These are phyloP conservation scores for Colletotrichum sp. DNA, from an alignment of 2,329 filamentous ascomycete genomes.

Conservation along the genomic window DNA sequence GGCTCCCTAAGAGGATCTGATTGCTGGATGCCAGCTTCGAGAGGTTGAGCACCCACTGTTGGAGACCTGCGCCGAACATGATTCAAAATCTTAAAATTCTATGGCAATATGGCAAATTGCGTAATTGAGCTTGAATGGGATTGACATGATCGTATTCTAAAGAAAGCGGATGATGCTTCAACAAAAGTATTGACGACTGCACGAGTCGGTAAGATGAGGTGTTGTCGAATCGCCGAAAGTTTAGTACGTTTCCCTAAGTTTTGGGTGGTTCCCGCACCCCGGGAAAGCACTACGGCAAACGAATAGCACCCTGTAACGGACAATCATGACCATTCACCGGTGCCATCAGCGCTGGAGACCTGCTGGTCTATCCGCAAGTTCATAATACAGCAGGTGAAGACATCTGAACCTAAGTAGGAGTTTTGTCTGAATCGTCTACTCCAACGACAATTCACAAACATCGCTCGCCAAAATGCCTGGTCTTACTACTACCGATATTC, in stretches of 20 bases:
- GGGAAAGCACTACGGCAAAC: not conserved
- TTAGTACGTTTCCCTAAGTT: not conserved
- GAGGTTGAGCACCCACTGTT: not conserved
- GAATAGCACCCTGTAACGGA: not conserved
- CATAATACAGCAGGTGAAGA: not conserved
- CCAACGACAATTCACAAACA: not conserved
- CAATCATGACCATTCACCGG: not conserved
- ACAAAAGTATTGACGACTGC: not conserved
- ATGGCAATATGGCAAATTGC: not conserved
- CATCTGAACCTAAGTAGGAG: accelerated
- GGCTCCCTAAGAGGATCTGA: not conserved
- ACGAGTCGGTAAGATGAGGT: not conserved
- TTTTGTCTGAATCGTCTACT: not conserved
- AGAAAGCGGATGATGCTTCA: not conserved
- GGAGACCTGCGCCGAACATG: not conserved
- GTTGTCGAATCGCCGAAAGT: not conserved
- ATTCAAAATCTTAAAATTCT: not conserved
- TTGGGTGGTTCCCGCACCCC: not conserved
- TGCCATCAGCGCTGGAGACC: accelerated
- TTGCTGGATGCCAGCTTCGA: not conserved
- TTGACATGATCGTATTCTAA: accelerated
- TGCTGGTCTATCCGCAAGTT: not conserved
- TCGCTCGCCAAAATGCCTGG: not conserved
- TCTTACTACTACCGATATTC: not conserved
- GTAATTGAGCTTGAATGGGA: accelerated